Evolutionary conservation across 2,329 filamentous ascomycete species (phyloP), one percentile per base, ranked within the genome.

Genomic region (Fusarium bulbicola): DNA sequence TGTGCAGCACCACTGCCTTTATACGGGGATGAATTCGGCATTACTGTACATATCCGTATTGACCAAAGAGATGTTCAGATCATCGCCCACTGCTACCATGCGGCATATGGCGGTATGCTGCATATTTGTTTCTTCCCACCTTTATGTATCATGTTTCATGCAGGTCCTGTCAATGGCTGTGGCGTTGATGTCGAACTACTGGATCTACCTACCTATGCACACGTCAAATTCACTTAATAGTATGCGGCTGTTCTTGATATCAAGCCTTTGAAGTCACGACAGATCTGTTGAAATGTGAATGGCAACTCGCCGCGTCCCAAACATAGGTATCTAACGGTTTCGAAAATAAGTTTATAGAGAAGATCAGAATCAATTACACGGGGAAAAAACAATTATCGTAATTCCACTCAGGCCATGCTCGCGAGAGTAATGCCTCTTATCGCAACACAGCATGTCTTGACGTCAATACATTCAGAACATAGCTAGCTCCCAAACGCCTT

Each of bases 401-500:
- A 39, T 36, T 26, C 49, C 45, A 28, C 30, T 32, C n/a, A 43
- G 24, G 26, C 43, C 36, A 39, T 70, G 61, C 32, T 70, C 39
- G 50, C 32, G 40, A 40, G 30, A 62, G 36, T 24, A 43, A 53
- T 26, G 42, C 40, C 47, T 57, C 30, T 57, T n/a, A 34, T 53
- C 32, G 40, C 47, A 24, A 21, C 28, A 46, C 43, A 20, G 26
- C 37, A 50, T 21, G 28, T 62, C 32, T 43, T 34, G 32, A 46
- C 39, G 20, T 28, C 56, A 45, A 34, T n/a, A 42, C 53, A 49
- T 36, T 43, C 34, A 64, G 52, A 61, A 42, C 50, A 63, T 42
- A 46, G 15, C 40, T 36, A 58, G 37, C 56, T 52, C 64, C 64
- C 53, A 49, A 63, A 75, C 72, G 68, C 74, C 68, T 62, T 43